phyloP scores from a whole-genome alignment of 2,329 filamentous ascomycete species.

The Venturia oleaginea region DNA sequence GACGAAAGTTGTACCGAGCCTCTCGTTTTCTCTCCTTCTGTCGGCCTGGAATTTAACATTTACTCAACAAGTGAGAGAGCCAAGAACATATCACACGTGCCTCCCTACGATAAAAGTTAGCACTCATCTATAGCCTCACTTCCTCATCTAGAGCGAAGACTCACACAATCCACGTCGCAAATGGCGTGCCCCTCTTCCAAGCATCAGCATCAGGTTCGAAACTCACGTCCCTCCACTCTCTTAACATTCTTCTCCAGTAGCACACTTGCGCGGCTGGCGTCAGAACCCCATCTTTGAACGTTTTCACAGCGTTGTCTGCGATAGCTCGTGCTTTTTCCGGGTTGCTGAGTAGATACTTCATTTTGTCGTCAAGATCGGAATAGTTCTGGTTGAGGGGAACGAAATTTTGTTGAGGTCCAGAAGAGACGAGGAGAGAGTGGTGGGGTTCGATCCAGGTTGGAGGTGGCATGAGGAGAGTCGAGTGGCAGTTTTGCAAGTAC shows the following conservation, averaged over 20 bases:
- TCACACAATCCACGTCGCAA: background rate
- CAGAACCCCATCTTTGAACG: slow-evolving; percentile 45
- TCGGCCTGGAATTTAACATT: no score
- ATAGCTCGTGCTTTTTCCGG: slow-evolving; percentile 38
- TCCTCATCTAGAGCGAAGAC: background rate
- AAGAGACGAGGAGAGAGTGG: slow-evolving; percentile 34
- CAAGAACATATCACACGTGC: no score
- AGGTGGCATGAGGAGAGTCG: slow-evolving; percentile 41
- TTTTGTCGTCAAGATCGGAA: slow-evolving; percentile 28
- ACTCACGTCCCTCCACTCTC: slow-evolving; percentile 28
- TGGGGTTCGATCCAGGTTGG: slow-evolving; percentile 42
- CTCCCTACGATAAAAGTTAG: no score
- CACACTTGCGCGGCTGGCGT: slow-evolving; percentile 46
- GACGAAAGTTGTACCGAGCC: no score
- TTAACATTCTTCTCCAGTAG: slow-evolving; percentile 44
- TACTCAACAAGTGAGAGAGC: no score
- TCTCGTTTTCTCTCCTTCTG: no score
- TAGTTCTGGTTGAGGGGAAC: slow-evolving; percentile 18
- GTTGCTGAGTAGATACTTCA: slow-evolving; percentile 35
- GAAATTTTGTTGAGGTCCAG: slow-evolving; percentile 23
- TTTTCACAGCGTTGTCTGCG: slow-evolving; percentile 38
- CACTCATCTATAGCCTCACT: no score
- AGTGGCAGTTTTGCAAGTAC: slow-evolving; percentile 27
- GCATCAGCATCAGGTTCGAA: slow-evolving; percentile 17
- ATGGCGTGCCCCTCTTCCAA: background rate